These are phyloP conservation scores for Starmerella khaoyaiensis DNA, from an alignment of 805 yeast species.

Conservation along the genomic window DNA sequence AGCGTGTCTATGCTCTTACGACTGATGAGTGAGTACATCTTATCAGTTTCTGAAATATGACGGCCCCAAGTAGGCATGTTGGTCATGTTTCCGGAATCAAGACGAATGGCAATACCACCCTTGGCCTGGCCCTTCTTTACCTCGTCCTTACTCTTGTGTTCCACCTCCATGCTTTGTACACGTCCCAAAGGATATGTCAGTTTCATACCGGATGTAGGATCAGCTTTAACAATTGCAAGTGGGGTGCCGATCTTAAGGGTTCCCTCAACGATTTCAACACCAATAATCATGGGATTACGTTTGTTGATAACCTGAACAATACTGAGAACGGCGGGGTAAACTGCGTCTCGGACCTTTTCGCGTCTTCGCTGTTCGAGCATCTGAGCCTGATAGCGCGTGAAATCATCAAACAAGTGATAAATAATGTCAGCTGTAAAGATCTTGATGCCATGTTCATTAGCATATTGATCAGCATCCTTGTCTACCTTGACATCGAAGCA, in stretches of 20 bases:
- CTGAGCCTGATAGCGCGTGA: conserved; percentile 81
- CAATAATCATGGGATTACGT: conserved; percentile 98
- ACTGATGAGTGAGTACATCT: conserved; percentile 74
- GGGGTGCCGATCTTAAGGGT: conserved; percentile 85
- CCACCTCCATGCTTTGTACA: conserved; percentile 87
- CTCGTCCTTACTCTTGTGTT: conserved; percentile 66
- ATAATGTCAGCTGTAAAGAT: conserved; percentile 94
- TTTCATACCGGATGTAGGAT: conserved; percentile 69
- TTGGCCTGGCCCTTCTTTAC: conserved; percentile 91
- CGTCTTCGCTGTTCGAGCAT: conserved; percentile 81
- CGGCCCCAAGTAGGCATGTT: conserved; percentile 98
- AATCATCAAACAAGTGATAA: conserved; percentile 90
- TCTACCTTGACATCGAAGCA: conserved; percentile 97
- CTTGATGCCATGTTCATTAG: conserved; percentile 80
- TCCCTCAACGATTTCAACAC: conserved; percentile 95
- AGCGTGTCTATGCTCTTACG: conserved; percentile 91
- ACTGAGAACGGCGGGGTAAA: conserved; percentile 88
- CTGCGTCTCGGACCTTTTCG: conserved; percentile 77
- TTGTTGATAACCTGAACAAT: conserved; percentile 94
- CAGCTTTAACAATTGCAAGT: conserved; percentile 80
- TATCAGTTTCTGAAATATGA: conserved; percentile 90
- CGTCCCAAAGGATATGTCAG: conserved; percentile 64
- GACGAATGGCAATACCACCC: conserved; percentile 98
- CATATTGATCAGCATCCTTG: conserved; percentile 97
- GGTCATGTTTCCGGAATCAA: conserved; percentile 72